These are phyloP conservation scores for Penicillium sp. DNA, from an alignment of 2,329 filamentous ascomycete genomes.

Conservation along the genomic window DNA sequence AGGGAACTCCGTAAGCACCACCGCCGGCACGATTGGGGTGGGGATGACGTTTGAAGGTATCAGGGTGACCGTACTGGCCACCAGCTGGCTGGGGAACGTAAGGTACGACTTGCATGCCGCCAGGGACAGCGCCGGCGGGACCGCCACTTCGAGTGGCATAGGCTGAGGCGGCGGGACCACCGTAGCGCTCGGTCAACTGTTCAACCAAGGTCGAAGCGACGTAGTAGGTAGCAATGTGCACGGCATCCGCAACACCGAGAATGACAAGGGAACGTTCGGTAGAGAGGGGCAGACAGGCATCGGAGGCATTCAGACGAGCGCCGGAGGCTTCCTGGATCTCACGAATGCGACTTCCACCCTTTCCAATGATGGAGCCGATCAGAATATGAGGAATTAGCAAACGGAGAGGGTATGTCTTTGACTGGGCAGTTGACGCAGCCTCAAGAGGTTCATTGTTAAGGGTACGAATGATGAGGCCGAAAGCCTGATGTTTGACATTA, in stretches of 20 bases:
- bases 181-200: constrained; percentile 94
- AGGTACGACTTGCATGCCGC: constrained; percentile 98
- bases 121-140: constrained; percentile 88
- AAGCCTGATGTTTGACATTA: constrained; percentile 63
- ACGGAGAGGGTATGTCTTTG: constrained; percentile 95
- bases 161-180: constrained; percentile 92
- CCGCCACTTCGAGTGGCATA: constrained; percentile 94
- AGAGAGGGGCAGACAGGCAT: constrained; percentile 89
- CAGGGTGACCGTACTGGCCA: constrained; percentile 87
- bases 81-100: constrained; percentile 92
- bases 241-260: constrained; percentile 94
- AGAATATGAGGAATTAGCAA: constrained; percentile 95
- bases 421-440: constrained; percentile 84
- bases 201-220: constrained; percentile 97
- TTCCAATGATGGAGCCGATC: constrained; percentile 98
- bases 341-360: constrained; percentile 91
- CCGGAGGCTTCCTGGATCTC: constrained; percentile 98
- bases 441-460: constrained; percentile 95
- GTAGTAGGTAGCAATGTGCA: constrained; percentile 98
- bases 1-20: constrained; percentile 68
- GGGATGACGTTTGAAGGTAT: constrained; percentile 75
- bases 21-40: constrained; percentile 75
- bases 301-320: constrained; percentile 92
- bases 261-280: constrained; percentile 98
- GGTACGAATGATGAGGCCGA: constrained; percentile 96